Conservation (phyloP, 208 protist species). For the Wallacemonas sp. region DNA sequence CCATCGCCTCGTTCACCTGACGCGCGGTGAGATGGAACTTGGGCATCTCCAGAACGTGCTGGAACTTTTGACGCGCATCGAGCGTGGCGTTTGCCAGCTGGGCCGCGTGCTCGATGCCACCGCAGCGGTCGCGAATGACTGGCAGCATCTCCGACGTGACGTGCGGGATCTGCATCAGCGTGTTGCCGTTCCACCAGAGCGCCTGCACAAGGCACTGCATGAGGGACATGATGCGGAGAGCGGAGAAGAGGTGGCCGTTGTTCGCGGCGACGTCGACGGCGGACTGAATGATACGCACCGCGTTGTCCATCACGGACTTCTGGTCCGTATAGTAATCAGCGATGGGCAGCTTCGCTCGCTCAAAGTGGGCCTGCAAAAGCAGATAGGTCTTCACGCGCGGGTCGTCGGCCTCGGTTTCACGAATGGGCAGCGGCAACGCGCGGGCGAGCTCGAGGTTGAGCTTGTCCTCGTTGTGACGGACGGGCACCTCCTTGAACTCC, state of each 20-base stretch:
- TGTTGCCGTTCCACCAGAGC: constrained; percentile 81
- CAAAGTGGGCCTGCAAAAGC: constrained; percentile 98
- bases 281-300: constrained; percentile 95
- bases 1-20: constrained; percentile 74
- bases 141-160: constrained; percentile 74
- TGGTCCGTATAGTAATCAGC: constrained; percentile 98
- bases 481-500: constrained; percentile 97
- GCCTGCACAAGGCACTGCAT: constrained; percentile 96
- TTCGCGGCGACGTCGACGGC: constrained; percentile 96
- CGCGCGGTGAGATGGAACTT: constrained; percentile 41
- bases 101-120: constrained; percentile 53
- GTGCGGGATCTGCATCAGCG: constrained; percentile 89
- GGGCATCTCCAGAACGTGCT: constrained; percentile 48
- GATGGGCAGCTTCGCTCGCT: constrained; percentile 92
- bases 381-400: constrained; percentile 97
- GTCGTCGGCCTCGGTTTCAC: constrained; percentile 74
- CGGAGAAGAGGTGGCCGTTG: constrained; percentile 88
- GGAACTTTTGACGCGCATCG: constrained; percentile 36
- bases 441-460: constrained; percentile 92
- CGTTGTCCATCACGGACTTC: constrained; percentile 97
- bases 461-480: constrained; percentile 99
- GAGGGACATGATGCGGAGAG: constrained; percentile 91
- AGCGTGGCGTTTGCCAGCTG: constrained; percentile 79
- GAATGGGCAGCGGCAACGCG: constrained; percentile 68
- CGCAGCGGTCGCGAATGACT: constrained; percentile 48